Conservation (phyloP, 176 grass and related monocot genomes). For the Oryza meridionalis region DNA sequence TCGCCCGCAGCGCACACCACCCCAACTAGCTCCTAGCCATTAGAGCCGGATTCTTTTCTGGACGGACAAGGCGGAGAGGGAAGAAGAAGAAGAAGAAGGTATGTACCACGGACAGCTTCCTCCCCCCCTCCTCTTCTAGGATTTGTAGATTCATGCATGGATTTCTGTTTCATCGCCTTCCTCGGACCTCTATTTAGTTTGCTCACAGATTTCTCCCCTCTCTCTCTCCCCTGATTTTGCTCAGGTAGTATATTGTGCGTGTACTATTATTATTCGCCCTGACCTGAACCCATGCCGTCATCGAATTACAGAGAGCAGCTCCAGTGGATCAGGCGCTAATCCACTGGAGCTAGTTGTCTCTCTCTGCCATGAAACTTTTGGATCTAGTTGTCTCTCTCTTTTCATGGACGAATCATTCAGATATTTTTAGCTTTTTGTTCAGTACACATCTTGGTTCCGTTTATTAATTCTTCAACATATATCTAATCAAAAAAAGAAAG, state of each 20-base stretch:
- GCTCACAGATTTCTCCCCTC: not conserved
- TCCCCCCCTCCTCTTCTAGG: not conserved
- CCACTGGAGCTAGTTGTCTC: not conserved
- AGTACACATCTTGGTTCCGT: not conserved
- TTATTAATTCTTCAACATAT: not conserved
- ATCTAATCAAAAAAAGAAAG: not conserved
- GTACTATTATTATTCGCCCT: not conserved
- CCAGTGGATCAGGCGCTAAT: not conserved
- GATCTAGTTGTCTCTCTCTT: not conserved
- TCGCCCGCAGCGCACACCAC: not conserved
- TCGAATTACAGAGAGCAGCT: not conserved
- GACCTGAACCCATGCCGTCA: not conserved
- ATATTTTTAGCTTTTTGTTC: not conserved
- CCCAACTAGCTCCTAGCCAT: not conserved
- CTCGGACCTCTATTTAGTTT: not conserved
- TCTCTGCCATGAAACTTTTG: not conserved
- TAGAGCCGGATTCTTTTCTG: not conserved
- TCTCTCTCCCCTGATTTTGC: not conserved
- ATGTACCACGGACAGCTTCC: not conserved
- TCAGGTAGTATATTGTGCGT: not conserved
- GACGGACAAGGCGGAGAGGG: not conserved
- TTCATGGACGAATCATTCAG: not conserved
- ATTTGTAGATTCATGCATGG: not conserved
- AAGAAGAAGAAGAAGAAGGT: not conserved
- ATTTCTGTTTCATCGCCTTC: not conserved